Evolutionary conservation across 257 asterid genomes (phyloP), one percentile per base, ranked within the genome.

Genomic region (Nicotiana otophora): DNA sequence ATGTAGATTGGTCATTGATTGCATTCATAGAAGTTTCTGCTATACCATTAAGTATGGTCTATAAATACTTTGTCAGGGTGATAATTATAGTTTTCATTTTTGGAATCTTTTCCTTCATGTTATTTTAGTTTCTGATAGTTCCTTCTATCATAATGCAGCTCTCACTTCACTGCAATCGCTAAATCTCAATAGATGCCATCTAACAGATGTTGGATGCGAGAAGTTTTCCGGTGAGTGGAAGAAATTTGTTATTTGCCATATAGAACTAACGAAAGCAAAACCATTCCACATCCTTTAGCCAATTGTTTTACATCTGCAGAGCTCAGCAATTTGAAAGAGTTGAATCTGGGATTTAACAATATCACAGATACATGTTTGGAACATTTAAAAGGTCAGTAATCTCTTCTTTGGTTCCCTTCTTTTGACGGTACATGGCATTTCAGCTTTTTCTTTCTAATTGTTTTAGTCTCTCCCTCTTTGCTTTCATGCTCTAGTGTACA

Each of bases 311-410:
- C 36, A 63, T 46, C 63, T 80, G 83, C 83, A 81, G 83, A 31
- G 5, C 66, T 81, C 64, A 42, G 76, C 53, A 81, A 23, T 26
- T 65, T 81, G 83, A 64, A 81, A 55, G 83, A 42, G 83, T 81
- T 65, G 75, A 81, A 81, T 55, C 42, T 81, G 48, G 83, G 83
- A 81, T 65, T 26, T 46, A 81, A 81, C 66, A 42, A 81, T 48
- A 81, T 81, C 64, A 64, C 83, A 0, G 78, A 81, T 64, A 10
- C 60, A 65, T 81, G 77, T 65, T 64, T 81, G 83, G 39, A 12
- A n/a, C 77, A 80, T 34, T 28, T 80, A 80, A 53, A 80, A 64
- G 77, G 83, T 80, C 26, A 28, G 62, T 74, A 48, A 23, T 74
- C 51, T 48, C 61, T 60, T 48, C 74, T 65, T 30, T 14, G 16